Evolutionary conservation across 805 yeast species (phyloP), one percentile per base, ranked within the genome.

Genomic region (Jamesozyma lodderae): DNA sequence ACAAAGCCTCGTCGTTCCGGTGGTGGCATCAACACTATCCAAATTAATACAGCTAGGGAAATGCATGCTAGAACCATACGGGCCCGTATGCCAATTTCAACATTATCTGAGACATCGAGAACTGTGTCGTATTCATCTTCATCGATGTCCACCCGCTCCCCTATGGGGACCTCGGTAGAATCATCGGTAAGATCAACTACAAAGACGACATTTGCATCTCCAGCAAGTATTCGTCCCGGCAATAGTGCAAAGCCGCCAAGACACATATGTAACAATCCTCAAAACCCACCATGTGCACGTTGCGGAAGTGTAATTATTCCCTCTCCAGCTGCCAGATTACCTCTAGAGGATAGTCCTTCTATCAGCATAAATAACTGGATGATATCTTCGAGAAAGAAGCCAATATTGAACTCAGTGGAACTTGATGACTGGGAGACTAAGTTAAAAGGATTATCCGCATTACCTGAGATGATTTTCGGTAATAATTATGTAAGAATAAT

Each of bases 401-500:
- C 97, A 1, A 90, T 90, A 33, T 63, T 86, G 43, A 80, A 73
- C 46, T 69, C 87, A 1, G 66, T 59, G 1, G 95, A 87, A 53
- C 72, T 90, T 40, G 95, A 86, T 41, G 61, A 60, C 2, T 71
- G 80, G 52, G 82, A 77, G 43, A 57, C 50, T 11, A 44, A 49
- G 31, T 55, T 77, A 37, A 69, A 81, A 37, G 77, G 77, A 13
- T 75, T 90, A 44, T 29, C 32, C 6, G 95, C 97, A 0, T 62
- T 90, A 31, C 99, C 99, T 0, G 99, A 92, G 58, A 92, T 92
- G 97, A 87, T 92, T 5, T 92, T 92, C 63, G 97, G 97, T 8
- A 76, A 83, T 48, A 88, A 83, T 54, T 61, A 62, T 40, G 76
- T 87, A 9, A 71, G 68, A 35, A 55, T 87, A 9, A 66, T 62